A percentile compares a stretch with the other conserved stretches of the same genome.
Conservation (phyloP, 2,329 filamentous ascomycete genomes). For the Coniochaeta sp. region DNA sequence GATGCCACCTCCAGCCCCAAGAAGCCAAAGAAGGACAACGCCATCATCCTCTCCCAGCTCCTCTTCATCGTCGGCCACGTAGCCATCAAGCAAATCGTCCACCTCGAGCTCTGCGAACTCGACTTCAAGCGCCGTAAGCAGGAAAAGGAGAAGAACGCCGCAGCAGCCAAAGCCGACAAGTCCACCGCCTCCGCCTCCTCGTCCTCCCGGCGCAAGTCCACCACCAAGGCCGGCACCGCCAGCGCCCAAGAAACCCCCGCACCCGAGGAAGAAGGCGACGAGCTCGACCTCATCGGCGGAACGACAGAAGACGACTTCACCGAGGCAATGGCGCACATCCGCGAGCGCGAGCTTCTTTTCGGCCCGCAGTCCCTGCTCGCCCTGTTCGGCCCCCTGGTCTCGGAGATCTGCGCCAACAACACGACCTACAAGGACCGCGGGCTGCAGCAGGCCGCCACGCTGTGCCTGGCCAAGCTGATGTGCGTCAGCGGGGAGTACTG, state of each 20-base stretch:
- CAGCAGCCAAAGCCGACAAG: slow-evolving; percentile 29
- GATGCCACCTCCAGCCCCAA: slow-evolving; percentile 22
- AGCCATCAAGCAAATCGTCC: slow-evolving; percentile 97
- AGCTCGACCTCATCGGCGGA: slow-evolving; percentile 92
- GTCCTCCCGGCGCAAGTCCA: slow-evolving; percentile 25
- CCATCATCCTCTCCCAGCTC: slow-evolving; percentile 77
- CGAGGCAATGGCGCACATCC: slow-evolving; percentile 77
- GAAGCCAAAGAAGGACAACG: slow-evolving; percentile 56
- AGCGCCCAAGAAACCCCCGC: slow-evolving; percentile 14
- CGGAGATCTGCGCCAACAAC: slow-evolving; percentile 92
- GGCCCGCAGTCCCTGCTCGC: slow-evolving; percentile 78
- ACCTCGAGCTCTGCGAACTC: slow-evolving; percentile 92
- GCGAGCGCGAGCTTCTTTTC: slow-evolving; percentile 77
- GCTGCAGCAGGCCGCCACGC: slow-evolving; percentile 84
- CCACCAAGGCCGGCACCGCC: slow-evolving; percentile 37
- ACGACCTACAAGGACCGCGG: slow-evolving; percentile 85
- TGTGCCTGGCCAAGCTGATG: slow-evolving; percentile 97
- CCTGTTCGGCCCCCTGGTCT: slow-evolving; percentile 83
- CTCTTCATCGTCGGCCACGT: slow-evolving; percentile 94
- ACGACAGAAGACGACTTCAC: slow-evolving; percentile 94
- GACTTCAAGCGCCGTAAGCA: slow-evolving; percentile 97
- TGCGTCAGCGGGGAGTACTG: slow-evolving; percentile 97
- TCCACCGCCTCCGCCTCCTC: slow-evolving; percentile 22
- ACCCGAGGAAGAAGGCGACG: slow-evolving; percentile 64
- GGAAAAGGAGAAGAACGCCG: slow-evolving; percentile 68